Base-by-base conservation (phyloP, 2,329 filamentous ascomycete genomes). In the Colletotrichum chlorophyti region DNA sequence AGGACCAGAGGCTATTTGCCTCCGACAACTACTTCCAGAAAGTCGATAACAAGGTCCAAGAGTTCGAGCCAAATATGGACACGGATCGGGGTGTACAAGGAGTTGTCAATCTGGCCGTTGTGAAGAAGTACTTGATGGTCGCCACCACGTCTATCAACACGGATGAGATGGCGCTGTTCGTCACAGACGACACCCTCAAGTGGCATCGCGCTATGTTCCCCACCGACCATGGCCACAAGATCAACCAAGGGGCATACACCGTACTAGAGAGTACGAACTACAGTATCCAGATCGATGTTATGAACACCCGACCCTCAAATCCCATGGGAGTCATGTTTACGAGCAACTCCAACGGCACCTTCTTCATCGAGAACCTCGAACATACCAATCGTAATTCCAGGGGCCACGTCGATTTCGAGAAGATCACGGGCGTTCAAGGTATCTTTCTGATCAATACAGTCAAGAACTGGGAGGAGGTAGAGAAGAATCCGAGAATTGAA, bases 341-440 rank as follows among this genome's bases (percentile, higher is more conserved):
- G 6, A 98, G 94, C 70, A 99, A 99, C 72, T 98, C 93, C 27
- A 96, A 98, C 70, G 95, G 95, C 60, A 97, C 93, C 3, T 97
- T 94, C 73, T 99, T 98, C 71, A 95, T 91, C 2, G 88, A 90
- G 68, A 98, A 97, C 67, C 84, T 94, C 53, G 91, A 96, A 58
- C 90, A 97, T 72, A 97, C 94, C 29, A 98, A 99, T 72, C 90
- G 93, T 66, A 90, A 94, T 67, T 66, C 71, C 9, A 75, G 77
- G 24, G 93, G 92, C 3, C 84, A 87, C 55, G 93, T 99, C 47
- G 95, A 99, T 72, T 99, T 98, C 67, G 95, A 99, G 71, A 96
- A 97, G 75, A 87, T 99, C 49, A 83, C 89, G 35, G 89, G 90
- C 53, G 94, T 99, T 31, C 93, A 98, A 71, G 95, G 95, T 31